phyloP scores from a whole-genome alignment of 495 filamentous ascomycete species.

The Sordaria brevicollis region DNA sequence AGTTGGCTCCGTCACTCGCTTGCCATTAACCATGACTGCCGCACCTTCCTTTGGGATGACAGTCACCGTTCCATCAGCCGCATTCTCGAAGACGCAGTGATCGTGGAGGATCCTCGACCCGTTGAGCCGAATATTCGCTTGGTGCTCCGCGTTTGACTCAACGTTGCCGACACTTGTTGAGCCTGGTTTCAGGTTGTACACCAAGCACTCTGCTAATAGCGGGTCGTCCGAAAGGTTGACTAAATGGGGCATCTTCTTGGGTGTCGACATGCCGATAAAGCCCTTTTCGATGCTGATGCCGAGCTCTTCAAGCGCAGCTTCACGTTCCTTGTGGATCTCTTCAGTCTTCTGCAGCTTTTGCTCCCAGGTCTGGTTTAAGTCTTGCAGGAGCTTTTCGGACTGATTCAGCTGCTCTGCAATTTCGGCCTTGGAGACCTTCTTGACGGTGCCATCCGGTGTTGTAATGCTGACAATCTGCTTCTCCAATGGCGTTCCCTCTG shows the following conservation, averaged over 20 bases:
- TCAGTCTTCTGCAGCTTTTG: slow-evolving; percentile 92
- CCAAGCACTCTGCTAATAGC: slow-evolving; percentile 86
- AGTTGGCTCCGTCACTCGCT: slow-evolving; percentile 72
- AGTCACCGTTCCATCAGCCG: slow-evolving; percentile 82
- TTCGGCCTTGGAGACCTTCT: slow-evolving; percentile 96
- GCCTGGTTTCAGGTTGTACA: slow-evolving; percentile 97
- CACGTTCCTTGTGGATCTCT: slow-evolving; percentile 92
- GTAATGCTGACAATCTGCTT: slow-evolving; percentile 95
- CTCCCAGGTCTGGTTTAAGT: slow-evolving; percentile 99
- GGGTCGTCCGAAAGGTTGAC: slow-evolving; percentile 98
- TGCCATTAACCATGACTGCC: slow-evolving; percentile 94
- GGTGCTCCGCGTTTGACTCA: slow-evolving; percentile 62
- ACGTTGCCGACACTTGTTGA: slow-evolving; percentile 89
- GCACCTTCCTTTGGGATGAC: slow-evolving; percentile 81
- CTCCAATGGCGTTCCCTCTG: slow-evolving; percentile 83
- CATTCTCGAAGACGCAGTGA: slow-evolving; percentile 85
- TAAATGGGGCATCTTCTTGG: slow-evolving; percentile 98
- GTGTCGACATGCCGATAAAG: slow-evolving; percentile 88
- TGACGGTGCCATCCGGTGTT: slow-evolving; percentile 72
- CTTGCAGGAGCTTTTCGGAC: slow-evolving; percentile 89
- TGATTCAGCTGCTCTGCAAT: slow-evolving; percentile 94
- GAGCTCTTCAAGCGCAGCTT: slow-evolving; percentile 88
- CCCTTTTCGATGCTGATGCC: slow-evolving; percentile 99
- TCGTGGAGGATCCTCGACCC: slow-evolving; percentile 85
- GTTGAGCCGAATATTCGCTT: slow-evolving; percentile 84